A percentile compares a stretch with the other conserved stretches of the same genome.
Evolutionary conservation across 1,284 basidiomycete genomes (phyloP).

Genomic region (Chalciporus sp.): DNA sequence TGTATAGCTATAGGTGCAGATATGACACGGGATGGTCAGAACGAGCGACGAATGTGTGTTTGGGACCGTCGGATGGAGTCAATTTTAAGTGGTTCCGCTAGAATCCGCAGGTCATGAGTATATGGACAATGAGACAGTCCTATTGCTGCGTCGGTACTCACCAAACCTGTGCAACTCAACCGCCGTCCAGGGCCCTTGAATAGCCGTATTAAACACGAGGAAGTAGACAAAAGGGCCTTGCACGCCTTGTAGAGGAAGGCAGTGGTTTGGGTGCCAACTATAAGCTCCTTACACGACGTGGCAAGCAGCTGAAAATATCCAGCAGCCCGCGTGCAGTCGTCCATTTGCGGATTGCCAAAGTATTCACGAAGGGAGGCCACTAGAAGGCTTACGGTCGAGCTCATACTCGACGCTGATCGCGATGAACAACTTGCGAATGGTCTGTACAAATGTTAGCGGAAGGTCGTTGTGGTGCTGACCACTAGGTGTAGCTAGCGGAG

Average conservation of each 20-base stretch:
- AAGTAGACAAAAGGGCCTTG: too few species aligned
- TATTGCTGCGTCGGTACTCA: background rate
- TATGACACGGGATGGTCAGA: background rate
- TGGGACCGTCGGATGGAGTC: background rate
- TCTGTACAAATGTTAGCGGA: conserved; percentile 25
- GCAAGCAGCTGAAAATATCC: too few species aligned
- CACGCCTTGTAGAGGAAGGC: too few species aligned
- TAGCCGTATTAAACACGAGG: too few species aligned
- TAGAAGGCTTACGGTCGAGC: background rate
- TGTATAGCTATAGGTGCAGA: background rate
- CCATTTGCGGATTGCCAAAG: too few species aligned
- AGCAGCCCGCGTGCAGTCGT: background rate
- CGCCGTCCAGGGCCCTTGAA: too few species aligned
- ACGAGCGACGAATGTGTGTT: background rate
- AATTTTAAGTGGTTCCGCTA: background rate
- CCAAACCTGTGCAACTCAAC: too few species aligned
- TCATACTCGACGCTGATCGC: background rate
- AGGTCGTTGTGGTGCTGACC: conserved; percentile 1
- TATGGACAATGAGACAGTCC: too few species aligned
- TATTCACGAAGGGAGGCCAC: too few species aligned
- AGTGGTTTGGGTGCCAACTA: too few species aligned
- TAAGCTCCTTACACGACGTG: too few species aligned
- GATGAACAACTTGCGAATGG: conserved; percentile 58
- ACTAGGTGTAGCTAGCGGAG: conserved; percentile 55
- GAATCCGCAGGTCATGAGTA: background rate